Conservation (phyloP, 805 yeast species). For the Pichia ethanolica region DNA sequence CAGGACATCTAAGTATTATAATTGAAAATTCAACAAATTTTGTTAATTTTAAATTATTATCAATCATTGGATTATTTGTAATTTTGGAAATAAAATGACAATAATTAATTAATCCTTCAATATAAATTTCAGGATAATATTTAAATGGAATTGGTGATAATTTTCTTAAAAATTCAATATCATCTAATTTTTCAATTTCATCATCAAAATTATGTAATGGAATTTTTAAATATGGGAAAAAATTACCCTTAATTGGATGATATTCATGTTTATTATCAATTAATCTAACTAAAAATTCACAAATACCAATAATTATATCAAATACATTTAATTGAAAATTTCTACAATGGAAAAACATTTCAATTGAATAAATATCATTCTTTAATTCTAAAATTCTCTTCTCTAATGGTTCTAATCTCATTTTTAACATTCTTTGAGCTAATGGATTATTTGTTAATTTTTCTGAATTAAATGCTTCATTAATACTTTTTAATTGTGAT, state of each 20-base stretch:
- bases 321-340: constrained; percentile 57
- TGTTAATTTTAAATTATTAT: constrained; percentile 43
- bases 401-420: constrained; percentile 26
- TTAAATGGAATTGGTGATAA: constrained; percentile 71
- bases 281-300: constrained; percentile 60
- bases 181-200: constrained; percentile 63
- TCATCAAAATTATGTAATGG: constrained; percentile 55
- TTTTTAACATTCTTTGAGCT: constrained; percentile 21
- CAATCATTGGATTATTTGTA: constrained; percentile 49
- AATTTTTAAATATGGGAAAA: constrained; percentile 31
- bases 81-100: constrained; percentile 54
- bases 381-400: constrained; percentile 30
- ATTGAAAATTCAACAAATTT: constrained; percentile 66
- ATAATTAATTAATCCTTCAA: constrained; percentile 77
- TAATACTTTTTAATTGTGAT: constrained; percentile 48
- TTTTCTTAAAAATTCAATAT: constrained; percentile 59
- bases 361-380: constrained; percentile 49
- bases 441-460: constrained; percentile 19
- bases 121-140: constrained; percentile 74
- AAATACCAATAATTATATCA: constrained; percentile 71
- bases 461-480: constrained; percentile 26
- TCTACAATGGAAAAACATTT: constrained; percentile 53
- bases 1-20: constrained; percentile 74
- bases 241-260: constrained; percentile 34
- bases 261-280: constrained; percentile 65